Conservation (phyloP, 495 filamentous ascomycete species). For the Mytilinidion resinicola region DNA sequence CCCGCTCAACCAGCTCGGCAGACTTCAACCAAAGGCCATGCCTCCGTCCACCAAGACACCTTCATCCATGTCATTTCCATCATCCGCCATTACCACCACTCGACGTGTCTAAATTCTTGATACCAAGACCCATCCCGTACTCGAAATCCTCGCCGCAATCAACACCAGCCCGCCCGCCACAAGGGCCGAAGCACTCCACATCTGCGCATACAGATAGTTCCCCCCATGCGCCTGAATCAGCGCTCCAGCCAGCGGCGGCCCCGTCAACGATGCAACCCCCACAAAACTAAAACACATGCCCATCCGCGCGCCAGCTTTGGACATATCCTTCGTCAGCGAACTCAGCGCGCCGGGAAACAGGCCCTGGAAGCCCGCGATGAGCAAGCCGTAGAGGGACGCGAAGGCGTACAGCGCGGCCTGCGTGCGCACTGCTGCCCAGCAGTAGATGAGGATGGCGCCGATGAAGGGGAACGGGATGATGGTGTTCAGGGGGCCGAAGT, state of each 20-base stretch:
- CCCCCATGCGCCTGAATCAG: conserved; percentile 32
- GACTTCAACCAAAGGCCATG: too few relatives aligned
- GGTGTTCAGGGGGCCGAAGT: conserved; percentile 32
- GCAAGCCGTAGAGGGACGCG: conserved; percentile 31
- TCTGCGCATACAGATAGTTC: conserved; percentile 28
- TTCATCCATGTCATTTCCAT: too few relatives aligned
- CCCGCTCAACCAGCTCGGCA: too few relatives aligned
- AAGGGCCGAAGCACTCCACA: conserved; percentile 30
- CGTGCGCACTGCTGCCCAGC: conserved; percentile 31
- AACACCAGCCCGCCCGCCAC: conserved; percentile 18
- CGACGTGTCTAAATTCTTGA: conserved; percentile 3
- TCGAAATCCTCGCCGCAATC: conserved; percentile 23
- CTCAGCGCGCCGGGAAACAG: conserved; percentile 32
- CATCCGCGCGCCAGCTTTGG: conserved; percentile 32
- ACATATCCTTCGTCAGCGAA: conserved; percentile 33
- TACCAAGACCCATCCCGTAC: conserved; percentile 26
- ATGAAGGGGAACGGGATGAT: conserved; percentile 31
- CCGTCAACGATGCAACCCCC: conserved; percentile 32
- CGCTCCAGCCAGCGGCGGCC: conserved; percentile 36
- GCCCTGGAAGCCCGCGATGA: conserved; percentile 31
- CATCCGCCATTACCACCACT: too few relatives aligned
- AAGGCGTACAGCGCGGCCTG: conserved; percentile 29
- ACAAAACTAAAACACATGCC: conserved; percentile 37
- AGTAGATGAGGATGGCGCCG: conserved; percentile 26
- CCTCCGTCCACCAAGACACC: too few relatives aligned